Base-by-base conservation (phyloP, 2,329 filamentous ascomycete species). In the Leptosphaerulina australis region DNA sequence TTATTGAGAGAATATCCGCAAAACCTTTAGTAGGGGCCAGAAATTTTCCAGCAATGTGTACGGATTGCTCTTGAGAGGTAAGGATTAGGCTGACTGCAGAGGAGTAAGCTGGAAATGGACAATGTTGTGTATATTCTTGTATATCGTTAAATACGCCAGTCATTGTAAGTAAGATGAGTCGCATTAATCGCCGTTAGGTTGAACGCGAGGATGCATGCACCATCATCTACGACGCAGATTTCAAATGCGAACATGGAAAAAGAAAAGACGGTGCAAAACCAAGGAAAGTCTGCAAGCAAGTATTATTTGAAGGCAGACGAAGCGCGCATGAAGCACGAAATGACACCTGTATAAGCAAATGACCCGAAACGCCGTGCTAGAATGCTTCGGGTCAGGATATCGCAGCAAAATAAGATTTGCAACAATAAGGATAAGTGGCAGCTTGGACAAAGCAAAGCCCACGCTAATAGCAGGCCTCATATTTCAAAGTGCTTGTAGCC, bases 401-500 rank as follows among this genome's bases (percentile, higher is more conserved):
- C 60, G 64, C 56, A 59, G 63, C 62, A 60, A 62, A 63, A 60
- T 57, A 48, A 60, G 65, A 63, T 63, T 63, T 54, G 51, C 44
- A 29, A 45, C 47, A 57, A 55, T 67, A 68, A 60, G 63, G 67
- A 60, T 64, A 48, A 40, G 33, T 43, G 39, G 44, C 41, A 47
- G 44, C 53, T 53, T 59, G 55, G 58, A 56, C 64, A 46, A 64
- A 45, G 44, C 54, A 38, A 48, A 57, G 24, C 44, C 49, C 47
- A 37, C 39, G 28, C 38, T 47, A 37, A n/a, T 26, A 24, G 30
- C 36, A 34, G 28, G 22, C 44, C 51, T 67, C 54, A 69, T 30
- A 68, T 54, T 30, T 63, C 64, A 70, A 89, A 93, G 46, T 75
- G 75, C 77, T 88, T 91, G 66, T 80, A 86, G 17, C 89, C 91